phyloP scores from a whole-genome alignment of 2,329 filamentous ascomycete genomes.

The Talaromyces sp. region DNA sequence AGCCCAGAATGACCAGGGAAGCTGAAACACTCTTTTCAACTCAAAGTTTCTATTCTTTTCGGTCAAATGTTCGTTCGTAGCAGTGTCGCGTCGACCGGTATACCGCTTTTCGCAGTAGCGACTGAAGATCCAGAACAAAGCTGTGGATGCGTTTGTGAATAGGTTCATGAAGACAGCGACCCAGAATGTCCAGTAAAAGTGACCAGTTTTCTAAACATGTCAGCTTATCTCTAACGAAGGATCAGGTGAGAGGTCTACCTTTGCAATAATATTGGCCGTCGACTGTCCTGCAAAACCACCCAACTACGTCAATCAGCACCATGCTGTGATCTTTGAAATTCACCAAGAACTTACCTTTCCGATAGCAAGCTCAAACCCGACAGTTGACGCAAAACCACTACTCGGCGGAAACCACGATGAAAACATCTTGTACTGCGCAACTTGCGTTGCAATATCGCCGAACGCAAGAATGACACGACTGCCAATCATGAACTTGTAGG shows the following conservation, averaged over 20 bases:
- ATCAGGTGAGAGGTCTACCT: slow-evolving; percentile 24
- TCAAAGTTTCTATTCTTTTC: slow-evolving; percentile 59
- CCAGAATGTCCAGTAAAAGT: slow-evolving; percentile 63
- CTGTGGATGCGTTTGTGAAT: slow-evolving; percentile 56
- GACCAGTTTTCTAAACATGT: slow-evolving; percentile 47
- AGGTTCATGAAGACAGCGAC: slow-evolving; percentile 62
- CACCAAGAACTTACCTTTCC: slow-evolving; percentile 43
- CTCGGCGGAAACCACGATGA: slow-evolving; percentile 62
- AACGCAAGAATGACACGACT: slow-evolving; percentile 55
- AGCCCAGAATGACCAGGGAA: slow-evolving; percentile 60
- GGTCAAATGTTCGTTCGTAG: slow-evolving; percentile 57
- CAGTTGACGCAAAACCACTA: slow-evolving; percentile 59
- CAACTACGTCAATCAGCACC: slow-evolving; percentile 32
- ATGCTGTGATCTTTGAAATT: background rate
- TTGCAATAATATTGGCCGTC: slow-evolving; percentile 57
- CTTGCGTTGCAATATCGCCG: slow-evolving; percentile 62
- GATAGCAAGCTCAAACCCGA: slow-evolving; percentile 58
- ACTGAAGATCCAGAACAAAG: slow-evolving; percentile 56
- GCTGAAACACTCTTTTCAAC: slow-evolving; percentile 51
- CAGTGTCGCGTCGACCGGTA: slow-evolving; percentile 48
- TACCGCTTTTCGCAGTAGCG: slow-evolving; percentile 50
- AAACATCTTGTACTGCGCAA: slow-evolving; percentile 64
- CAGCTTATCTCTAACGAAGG: background rate
- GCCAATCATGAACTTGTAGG: slow-evolving; percentile 59
- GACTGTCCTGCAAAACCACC: slow-evolving; percentile 59